These are phyloP conservation scores for Cronartium quercuum DNA, from an alignment of 1,284 basidiomycete genomes.

Conservation along the genomic window DNA sequence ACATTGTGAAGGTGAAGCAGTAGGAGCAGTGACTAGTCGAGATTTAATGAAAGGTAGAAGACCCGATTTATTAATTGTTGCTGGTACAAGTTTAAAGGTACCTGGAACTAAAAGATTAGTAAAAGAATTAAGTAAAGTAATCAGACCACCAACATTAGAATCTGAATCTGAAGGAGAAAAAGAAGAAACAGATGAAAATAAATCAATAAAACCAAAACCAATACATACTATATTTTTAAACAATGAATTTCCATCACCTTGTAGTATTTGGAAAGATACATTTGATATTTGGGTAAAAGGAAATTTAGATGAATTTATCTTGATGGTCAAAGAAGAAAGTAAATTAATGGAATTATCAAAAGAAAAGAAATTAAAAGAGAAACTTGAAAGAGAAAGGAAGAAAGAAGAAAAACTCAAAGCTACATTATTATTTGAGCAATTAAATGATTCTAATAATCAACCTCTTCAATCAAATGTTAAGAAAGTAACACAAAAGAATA, in stretches of 20 bases:
- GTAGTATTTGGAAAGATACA: conserved; percentile 78
- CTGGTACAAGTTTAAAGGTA: conserved; percentile 80
- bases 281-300: conserved; percentile 89
- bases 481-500: too few relatives aligned
- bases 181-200: conserved; percentile 38
- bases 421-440: too few relatives aligned
- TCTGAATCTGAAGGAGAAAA: conserved; percentile 38
- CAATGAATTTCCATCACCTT: conserved; percentile 77
- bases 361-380: conserved; percentile 21
- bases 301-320: conserved; percentile 73
- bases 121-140: conserved; percentile 78
- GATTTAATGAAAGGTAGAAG: conserved; percentile 61
- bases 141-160: conserved; percentile 50
- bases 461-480: too few relatives aligned
- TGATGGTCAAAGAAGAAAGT: conserved; percentile 43
- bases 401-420: conserved; percentile 26
- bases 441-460: too few relatives aligned
- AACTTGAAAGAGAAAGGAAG: conserved; percentile 10
- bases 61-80: conserved; percentile 82
- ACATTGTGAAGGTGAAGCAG: conserved; percentile 78
- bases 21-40: conserved; percentile 68
- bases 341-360: conserved; percentile 5
- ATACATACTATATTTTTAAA: conserved; percentile 77
- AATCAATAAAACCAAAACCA: conserved; percentile 50
- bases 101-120: conserved; percentile 90